These are phyloP conservation scores for Microthlaspi erraticum DNA, from an alignment of 345 rosid species.

Conservation along the genomic window DNA sequence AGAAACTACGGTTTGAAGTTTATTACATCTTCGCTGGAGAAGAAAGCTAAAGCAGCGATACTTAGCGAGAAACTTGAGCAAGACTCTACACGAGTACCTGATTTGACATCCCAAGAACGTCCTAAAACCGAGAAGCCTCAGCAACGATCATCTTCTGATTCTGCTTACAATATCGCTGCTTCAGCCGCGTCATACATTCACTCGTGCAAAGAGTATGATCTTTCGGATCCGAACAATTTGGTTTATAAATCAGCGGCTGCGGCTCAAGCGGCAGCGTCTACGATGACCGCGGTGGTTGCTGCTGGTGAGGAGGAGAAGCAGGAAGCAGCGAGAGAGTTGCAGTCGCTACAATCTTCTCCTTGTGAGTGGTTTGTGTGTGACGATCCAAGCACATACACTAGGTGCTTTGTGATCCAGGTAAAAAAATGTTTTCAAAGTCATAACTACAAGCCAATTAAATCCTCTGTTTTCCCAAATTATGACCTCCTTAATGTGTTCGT, in stretches of 20 bases:
- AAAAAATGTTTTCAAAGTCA: background rate
- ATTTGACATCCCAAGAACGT: conserved; percentile 15
- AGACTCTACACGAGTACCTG: conserved; percentile 52
- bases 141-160: conserved; percentile 47
- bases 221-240: conserved; percentile 36
- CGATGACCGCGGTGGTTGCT: conserved; percentile 86
- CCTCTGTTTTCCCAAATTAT: conserved; percentile 12
- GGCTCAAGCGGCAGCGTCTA: conserved; percentile 75
- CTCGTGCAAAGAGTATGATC: conserved; percentile 51
- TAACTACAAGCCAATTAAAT: background rate
- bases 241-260: conserved; percentile 78
- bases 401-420: conserved; percentile 91
- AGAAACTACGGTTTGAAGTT: conserved; percentile 63
- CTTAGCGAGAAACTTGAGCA: conserved; percentile 61
- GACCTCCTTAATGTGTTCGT: conserved; percentile 7
- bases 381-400: conserved; percentile 66
- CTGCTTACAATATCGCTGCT: conserved; percentile 88
- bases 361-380: conserved; percentile 96
- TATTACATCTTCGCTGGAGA: conserved; percentile 82
- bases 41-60: conserved; percentile 69
- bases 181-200: conserved; percentile 88
- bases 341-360: conserved; percentile 82
- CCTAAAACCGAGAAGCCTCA: conserved; percentile 44
- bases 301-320: conserved; percentile 86
- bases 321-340: conserved; percentile 75